A percentile compares a stretch with the other conserved stretches of the same genome.
phyloP scores from a whole-genome alignment of 139 green algal genomes.

The Limnomonas spitsbergensis region DNA sequence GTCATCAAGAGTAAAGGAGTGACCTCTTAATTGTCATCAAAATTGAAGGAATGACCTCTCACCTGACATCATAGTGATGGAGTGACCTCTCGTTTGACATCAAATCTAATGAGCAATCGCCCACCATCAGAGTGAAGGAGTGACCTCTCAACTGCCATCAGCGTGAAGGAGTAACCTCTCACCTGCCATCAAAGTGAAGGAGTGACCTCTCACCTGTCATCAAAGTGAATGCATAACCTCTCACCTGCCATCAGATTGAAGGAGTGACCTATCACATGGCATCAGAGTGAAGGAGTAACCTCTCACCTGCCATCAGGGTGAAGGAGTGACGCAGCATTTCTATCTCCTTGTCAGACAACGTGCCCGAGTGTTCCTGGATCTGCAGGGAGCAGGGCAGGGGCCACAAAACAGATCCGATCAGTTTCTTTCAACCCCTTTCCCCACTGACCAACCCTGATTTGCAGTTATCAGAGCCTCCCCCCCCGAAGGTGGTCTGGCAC shows the following conservation, averaged over 20 bases:
- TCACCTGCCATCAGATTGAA: slow-evolving; percentile 60
- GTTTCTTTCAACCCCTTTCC: no score
- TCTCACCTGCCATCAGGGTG: slow-evolving; percentile 53
- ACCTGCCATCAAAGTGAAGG: no score
- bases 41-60: no score
- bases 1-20: neutral
- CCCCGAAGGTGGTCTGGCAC: no score
- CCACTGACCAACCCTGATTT: no score
- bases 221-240: no score
- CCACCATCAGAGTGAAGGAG: no score
- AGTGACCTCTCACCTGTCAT: neutral
- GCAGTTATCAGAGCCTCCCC: no score
- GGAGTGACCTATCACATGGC: neutral
- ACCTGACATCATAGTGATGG: slow-evolving; percentile 55
- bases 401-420: neutral
- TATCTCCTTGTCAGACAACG: slow-evolving; percentile 43
- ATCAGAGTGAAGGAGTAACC: neutral
- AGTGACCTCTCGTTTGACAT: no score
- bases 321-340: slow-evolving; percentile 57
- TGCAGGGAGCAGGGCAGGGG: slow-evolving; percentile 1
- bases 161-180: no score
- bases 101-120: no score
- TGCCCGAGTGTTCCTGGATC: slow-evolving; percentile 32
- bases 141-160: no score
- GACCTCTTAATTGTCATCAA: slow-evolving; percentile 59